Evolutionary conservation across 306 rosid genomes (phyloP), one percentile per base, ranked within the genome.

Genomic region (Cicer arietinum): DNA sequence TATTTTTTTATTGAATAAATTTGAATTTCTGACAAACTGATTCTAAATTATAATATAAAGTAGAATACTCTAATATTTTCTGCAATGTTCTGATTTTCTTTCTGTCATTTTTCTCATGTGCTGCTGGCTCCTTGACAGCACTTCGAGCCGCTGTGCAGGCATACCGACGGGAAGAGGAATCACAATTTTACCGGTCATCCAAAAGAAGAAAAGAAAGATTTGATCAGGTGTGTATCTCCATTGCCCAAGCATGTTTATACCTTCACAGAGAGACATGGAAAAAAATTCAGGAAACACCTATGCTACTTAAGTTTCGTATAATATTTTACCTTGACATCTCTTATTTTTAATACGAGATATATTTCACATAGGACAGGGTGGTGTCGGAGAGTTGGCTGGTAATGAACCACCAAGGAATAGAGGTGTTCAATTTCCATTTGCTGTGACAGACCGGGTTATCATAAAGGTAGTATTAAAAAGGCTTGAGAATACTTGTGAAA

Each of bases 351-450:
- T 74, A 75, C 74, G 47, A 30, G 7, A 74, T 40, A 62, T 60
- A 71, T 77, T 70, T 81, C 63, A 41, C 81, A 77, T 82, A 90
- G 96, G 93, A 92, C 84, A 95, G 87, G 82, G 91, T 85, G 88
- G 86, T 80, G 84, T 77, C 83, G 90, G 98, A 63, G 99, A 90
- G 87, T 75, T 79, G 52, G 72, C 67, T 76, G 82, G 76, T 77
- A 60, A 79, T 88, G 97, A 90, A 71, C 47, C 88, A 76, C 83
- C 91, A 14, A 90, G 98, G 86, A 78, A 87, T 47, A 89, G 93
- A 86, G 99, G 97, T 71, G 99, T 95, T 83, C 98, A 95, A 70
- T 92, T 92, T 89, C 99, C 99, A 22, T 95, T 90, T 84, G 89
- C 91, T 47, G 98, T 95, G 81, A 89, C 85, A 39, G 99, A 95